These are phyloP conservation scores for Primulina huaijiensis DNA, from an alignment of 257 asterid genomes.

Conservation along the genomic window DNA sequence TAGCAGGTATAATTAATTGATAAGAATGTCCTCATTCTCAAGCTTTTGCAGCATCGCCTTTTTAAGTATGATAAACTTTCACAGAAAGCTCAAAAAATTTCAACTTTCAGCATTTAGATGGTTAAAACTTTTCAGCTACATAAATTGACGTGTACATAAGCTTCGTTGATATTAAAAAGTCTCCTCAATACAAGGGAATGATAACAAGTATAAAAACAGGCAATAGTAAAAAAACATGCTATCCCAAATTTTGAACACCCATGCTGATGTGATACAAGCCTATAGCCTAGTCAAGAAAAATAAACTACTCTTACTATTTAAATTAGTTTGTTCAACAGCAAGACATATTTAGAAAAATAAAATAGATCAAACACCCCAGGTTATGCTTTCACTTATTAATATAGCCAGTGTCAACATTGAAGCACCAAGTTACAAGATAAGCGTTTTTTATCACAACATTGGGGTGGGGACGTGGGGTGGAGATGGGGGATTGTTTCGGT, in stretches of 20 bases:
- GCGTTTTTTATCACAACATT: too few relatives aligned
- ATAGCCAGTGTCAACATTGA: not conserved
- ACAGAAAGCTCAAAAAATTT: slow-evolving; percentile 1
- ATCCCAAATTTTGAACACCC: not conserved
- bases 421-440: not conserved
- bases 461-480: too few relatives aligned
- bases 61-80: not conserved
- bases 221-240: not conserved
- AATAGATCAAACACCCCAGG: not conserved
- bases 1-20: not conserved
- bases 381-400: not conserved
- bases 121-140: not conserved
- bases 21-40: slow-evolving; percentile 2
- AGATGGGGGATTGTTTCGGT: too few relatives aligned
- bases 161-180: not conserved
- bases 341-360: too few relatives aligned
- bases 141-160: too few relatives aligned
- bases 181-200: not conserved
- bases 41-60: slow-evolving; percentile 1
- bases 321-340: too few relatives aligned
- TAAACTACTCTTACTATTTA: not conserved
- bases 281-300: not conserved
- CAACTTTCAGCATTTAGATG: not conserved
- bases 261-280: not conserved
- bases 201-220: not conserved